Percentiles rank a stretch among this genome's conserved stretches.
Conservation (phyloP, 129 eudicot genomes). For the Helianthus annuus region DNA sequence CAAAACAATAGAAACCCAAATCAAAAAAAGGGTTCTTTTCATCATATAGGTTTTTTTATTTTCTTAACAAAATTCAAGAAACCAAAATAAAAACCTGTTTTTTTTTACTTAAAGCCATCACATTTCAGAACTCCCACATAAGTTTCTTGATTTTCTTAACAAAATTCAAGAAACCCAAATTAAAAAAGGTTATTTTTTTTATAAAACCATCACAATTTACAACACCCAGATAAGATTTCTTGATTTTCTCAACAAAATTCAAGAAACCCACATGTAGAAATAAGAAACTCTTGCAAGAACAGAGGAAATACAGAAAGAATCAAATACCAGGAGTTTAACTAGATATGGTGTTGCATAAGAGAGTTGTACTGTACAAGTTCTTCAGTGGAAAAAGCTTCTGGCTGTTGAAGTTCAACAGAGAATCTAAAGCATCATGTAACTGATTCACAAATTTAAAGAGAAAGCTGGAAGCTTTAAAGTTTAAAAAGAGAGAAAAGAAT, state of each 20-base stretch:
- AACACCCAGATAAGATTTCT: slow-evolving; percentile 17
- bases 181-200: background rate
- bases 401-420: slow-evolving; percentile 17
- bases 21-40: slow-evolving; percentile 5
- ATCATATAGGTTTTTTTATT: background rate
- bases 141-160: slow-evolving; percentile 16
- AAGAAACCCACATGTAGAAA: slow-evolving; percentile 29
- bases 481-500: background rate
- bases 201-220: background rate
- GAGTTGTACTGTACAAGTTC: slow-evolving; percentile 20
- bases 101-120: background rate
- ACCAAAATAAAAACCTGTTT: slow-evolving; percentile 9
- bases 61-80: slow-evolving; percentile 10
- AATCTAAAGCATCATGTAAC: slow-evolving; percentile 29
- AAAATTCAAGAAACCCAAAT: slow-evolving; percentile 22
- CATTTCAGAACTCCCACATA: slow-evolving; percentile 16
- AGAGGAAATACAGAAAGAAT: slow-evolving; percentile 22
- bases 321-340: slow-evolving; percentile 23
- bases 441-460: slow-evolving; percentile 17
- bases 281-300: slow-evolving; percentile 1
- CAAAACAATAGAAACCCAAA: slow-evolving; percentile 19
- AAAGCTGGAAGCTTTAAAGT: slow-evolving; percentile 21
- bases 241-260: slow-evolving; percentile 1
- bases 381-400: slow-evolving; percentile 11
- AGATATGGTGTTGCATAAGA: background rate